phyloP scores from a whole-genome alignment of 768 basidiomycete genomes.

The Cubamyces sp. region DNA sequence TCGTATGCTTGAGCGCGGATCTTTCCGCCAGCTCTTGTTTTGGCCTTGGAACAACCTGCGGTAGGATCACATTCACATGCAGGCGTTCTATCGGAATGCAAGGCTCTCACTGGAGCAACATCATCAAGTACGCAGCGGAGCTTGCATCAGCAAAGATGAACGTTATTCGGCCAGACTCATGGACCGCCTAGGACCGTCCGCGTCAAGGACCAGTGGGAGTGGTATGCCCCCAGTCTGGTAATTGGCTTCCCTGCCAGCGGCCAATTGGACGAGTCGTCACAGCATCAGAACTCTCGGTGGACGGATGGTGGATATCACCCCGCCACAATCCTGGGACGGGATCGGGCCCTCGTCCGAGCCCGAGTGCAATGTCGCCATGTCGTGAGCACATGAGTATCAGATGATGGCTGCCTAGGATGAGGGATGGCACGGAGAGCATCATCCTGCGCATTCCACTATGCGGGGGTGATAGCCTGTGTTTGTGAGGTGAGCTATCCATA shows the following conservation, averaged over 20 bases:
- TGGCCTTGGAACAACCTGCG: background rate
- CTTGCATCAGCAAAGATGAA: slow-evolving; percentile 16
- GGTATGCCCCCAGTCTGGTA: background rate
- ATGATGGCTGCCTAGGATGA: slow-evolving; percentile 4
- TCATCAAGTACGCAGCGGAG: slow-evolving; percentile 19
- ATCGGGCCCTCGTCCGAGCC: slow-evolving; percentile 2
- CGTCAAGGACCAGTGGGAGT: slow-evolving; percentile 1
- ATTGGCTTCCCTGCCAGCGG: slow-evolving; percentile 8
- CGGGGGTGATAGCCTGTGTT: slow-evolving; percentile 3
- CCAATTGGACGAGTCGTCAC: slow-evolving; percentile 3
- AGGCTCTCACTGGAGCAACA: slow-evolving; percentile 7
- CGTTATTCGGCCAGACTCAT: slow-evolving; percentile 21
- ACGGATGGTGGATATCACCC: slow-evolving; percentile 20
- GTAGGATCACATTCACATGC: slow-evolving; percentile 1
- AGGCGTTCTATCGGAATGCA: slow-evolving; percentile 11
- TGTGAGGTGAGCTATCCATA: slow-evolving; percentile 13
- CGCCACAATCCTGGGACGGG: background rate
- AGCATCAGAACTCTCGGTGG: slow-evolving; percentile 11
- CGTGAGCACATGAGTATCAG: slow-evolving; percentile 23
- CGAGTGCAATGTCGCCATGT: slow-evolving; percentile 1
- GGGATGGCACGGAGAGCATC: background rate
- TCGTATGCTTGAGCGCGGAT: slow-evolving; percentile 13
- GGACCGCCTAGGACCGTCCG: slow-evolving; percentile 14
- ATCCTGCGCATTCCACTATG: background rate
- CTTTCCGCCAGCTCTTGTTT: slow-evolving; percentile 18